Conservation (phyloP, 352 stramenopile genomes). For the Phytophthora citricola region DNA sequence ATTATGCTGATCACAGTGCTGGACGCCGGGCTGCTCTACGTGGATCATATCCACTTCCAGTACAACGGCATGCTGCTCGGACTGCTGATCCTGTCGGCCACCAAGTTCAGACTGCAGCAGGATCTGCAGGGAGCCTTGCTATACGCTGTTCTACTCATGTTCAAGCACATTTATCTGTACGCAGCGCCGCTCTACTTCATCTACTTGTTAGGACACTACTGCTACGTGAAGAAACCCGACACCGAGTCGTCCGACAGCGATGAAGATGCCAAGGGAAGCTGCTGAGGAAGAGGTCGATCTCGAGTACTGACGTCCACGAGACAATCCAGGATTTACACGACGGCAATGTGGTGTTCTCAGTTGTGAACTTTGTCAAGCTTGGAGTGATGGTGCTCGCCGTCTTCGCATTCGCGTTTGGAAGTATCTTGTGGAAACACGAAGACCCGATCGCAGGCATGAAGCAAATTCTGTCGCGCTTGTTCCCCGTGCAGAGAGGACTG, state of each 20-base stretch:
- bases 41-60: conserved; percentile 99
- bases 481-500: conserved; percentile 96
- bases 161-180: conserved; percentile 98
- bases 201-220: conserved; percentile 95
- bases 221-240: conserved; percentile 59
- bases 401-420: conserved; percentile 86
- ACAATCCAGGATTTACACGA: conserved; percentile 73
- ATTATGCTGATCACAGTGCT: conserved; percentile 91
- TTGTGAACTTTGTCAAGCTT: conserved; percentile 83
- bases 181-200: conserved; percentile 96
- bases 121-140: conserved; percentile 89
- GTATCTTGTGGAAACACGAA: conserved; percentile 60
- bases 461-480: conserved; percentile 94
- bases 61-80: conserved; percentile 99
- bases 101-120: conserved; percentile 77
- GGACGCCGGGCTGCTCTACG: conserved; percentile 94
- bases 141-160: conserved; percentile 94
- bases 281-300: conserved; percentile 71
- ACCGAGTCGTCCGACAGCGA: conserved; percentile 24
- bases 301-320: conserved; percentile 69
- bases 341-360: conserved; percentile 59
- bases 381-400: conserved; percentile 84
- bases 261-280: conserved; percentile 22
- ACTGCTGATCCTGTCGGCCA: conserved; percentile 92
- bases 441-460: conserved; percentile 58